Evolutionary conservation across 805 yeast species (phyloP).

Genomic region (Saccharomycopsis sp.): DNA sequence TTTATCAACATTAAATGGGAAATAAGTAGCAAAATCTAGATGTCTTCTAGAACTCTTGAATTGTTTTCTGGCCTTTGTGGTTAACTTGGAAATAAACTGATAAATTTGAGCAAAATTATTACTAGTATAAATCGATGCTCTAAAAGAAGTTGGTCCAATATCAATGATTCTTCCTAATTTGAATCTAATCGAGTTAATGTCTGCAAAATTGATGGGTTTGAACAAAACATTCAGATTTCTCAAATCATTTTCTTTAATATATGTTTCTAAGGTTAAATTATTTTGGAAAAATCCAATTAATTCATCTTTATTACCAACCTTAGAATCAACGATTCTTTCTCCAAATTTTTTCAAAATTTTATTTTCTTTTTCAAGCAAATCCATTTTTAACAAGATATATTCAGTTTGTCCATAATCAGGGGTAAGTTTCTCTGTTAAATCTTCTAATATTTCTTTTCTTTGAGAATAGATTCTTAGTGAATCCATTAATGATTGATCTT

Average conservation of each 20-base stretch:
- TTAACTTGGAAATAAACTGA: slow-evolving; percentile 11
- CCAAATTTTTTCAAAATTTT: no score
- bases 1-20: slow-evolving; percentile 15
- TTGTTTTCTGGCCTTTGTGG: slow-evolving; percentile 12
- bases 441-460: no score
- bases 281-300: no score
- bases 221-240: slow-evolving; percentile 2
- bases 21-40: slow-evolving; percentile 5
- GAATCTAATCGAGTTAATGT: slow-evolving; percentile 5
- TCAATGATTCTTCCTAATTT: slow-evolving; percentile 16
- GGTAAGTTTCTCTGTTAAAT: no score
- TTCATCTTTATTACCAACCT: background rate
- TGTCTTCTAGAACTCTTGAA: slow-evolving; percentile 9
- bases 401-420: no score
- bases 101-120: slow-evolving; percentile 12
- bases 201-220: slow-evolving; percentile 2
- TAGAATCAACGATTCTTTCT: no score
- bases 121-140: slow-evolving; percentile 14
- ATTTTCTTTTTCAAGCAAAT: background rate
- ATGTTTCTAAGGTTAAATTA: no score
- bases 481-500: no score
- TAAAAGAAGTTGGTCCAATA: slow-evolving; percentile 18
- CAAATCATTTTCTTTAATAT: background rate
- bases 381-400: background rate
- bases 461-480: no score